These are phyloP conservation scores for Mycena alexandri DNA, from an alignment of 768 basidiomycete genomes.

Conservation along the genomic window DNA sequence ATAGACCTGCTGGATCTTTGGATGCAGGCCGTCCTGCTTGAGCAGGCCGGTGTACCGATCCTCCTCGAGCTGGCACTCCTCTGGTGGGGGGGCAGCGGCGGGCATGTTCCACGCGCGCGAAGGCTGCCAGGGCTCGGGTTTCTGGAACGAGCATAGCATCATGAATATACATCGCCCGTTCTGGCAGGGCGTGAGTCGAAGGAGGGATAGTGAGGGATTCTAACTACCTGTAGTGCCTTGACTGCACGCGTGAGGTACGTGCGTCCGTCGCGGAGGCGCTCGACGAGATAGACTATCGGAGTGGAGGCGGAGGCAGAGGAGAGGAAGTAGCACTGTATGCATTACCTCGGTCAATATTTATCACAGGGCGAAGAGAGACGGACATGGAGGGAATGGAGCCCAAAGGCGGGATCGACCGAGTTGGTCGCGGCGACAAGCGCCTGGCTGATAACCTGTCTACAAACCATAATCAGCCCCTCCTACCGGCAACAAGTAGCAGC, in stretches of 20 bases:
- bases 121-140: conserved; percentile 82
- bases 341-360: not conserved
- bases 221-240: conserved; percentile 51
- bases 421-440: conserved; percentile 86
- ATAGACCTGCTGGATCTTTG: conserved; percentile 50
- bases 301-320: conserved; percentile 78
- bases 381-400: conserved; percentile 61
- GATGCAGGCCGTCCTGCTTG: conserved; percentile 49
- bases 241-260: conserved; percentile 79
- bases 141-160: conserved; percentile 86
- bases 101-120: conserved; percentile 79
- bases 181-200: conserved; percentile 49
- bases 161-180: conserved; percentile 48
- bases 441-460: conserved; percentile 85
- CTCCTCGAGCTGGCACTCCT: conserved; percentile 74
- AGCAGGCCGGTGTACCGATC: conserved; percentile 49
- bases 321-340: conserved; percentile 83
- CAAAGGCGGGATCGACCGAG: conserved; percentile 73
- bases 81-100: conserved; percentile 59
- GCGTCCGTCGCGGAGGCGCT: conserved; percentile 78
- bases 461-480: not conserved
- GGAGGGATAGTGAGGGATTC: too few relatives aligned
- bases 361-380: conserved; percentile 40
- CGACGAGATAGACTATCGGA: conserved; percentile 85
- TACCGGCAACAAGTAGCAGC: not conserved